These are phyloP conservation scores for Nicotiana paniculata DNA, from an alignment of 257 asterid species.

Conservation along the genomic window DNA sequence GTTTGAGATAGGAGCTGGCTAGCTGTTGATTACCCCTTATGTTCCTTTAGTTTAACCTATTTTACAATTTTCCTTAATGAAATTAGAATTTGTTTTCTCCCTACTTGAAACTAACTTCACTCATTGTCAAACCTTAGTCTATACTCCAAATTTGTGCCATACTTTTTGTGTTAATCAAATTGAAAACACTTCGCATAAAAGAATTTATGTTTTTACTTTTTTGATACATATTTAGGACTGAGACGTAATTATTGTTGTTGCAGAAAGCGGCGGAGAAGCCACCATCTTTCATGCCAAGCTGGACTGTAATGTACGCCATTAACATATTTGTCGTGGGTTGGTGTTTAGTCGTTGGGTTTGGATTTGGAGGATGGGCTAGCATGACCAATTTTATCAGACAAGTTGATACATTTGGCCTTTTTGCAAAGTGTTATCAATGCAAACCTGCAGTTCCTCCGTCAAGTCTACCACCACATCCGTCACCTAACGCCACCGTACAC, in stretches of 20 bases:
- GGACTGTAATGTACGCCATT: slow-evolving; percentile 68
- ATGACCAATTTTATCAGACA: slow-evolving; percentile 69
- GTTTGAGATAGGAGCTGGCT: slow-evolving; percentile 43
- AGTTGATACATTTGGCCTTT: slow-evolving; percentile 81
- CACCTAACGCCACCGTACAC: slow-evolving; percentile 30
- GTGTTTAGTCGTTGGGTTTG: slow-evolving; percentile 75
- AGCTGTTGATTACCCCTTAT: not conserved
- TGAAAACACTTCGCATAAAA: not conserved
- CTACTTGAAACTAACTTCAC: not conserved
- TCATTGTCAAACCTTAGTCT: not conserved
- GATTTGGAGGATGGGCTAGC: slow-evolving; percentile 99
- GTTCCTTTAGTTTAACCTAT: not conserved
- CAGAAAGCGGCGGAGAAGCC: slow-evolving; percentile 98
- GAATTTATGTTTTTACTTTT: too few species aligned
- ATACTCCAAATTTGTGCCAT: not conserved
- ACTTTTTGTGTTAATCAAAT: not conserved
- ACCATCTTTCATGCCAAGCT: slow-evolving; percentile 67
- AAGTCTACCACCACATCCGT: slow-evolving; percentile 13
- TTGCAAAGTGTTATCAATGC: slow-evolving; percentile 92
- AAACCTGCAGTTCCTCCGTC: slow-evolving; percentile 34
- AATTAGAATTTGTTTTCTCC: not conserved
- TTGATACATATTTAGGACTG: too few species aligned
- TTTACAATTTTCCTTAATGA: not conserved
- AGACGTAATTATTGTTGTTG: not conserved
- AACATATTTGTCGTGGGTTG: slow-evolving; percentile 64